Conservation (phyloP, 2,329 filamentous ascomycete genomes). For the Pseudogymnoascus sp. region DNA sequence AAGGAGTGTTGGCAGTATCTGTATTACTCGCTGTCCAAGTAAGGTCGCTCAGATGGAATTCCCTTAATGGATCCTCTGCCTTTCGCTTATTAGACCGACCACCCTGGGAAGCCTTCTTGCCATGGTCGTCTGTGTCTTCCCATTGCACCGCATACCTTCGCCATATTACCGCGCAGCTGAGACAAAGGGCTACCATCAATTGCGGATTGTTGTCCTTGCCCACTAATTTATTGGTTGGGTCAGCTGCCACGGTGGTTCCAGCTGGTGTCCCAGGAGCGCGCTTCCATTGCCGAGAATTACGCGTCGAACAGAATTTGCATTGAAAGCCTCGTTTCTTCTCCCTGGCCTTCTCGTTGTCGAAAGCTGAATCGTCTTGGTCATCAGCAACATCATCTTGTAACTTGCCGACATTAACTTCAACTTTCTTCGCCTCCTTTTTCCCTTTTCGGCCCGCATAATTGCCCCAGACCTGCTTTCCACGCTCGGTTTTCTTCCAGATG, state of each 20-base stretch:
- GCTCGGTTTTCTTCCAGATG: slow-evolving; percentile 90
- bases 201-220: slow-evolving; percentile 68
- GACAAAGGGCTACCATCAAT: slow-evolving; percentile 74
- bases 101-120: slow-evolving; percentile 76
- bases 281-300: slow-evolving; percentile 80
- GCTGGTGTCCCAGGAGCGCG: slow-evolving; percentile 72
- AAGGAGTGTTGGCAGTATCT: slow-evolving; percentile 13
- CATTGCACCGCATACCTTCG: slow-evolving; percentile 92
- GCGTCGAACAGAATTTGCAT: slow-evolving; percentile 86
- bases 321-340: slow-evolving; percentile 75
- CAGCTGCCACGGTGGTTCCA: slow-evolving; percentile 58
- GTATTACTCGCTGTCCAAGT: slow-evolving; percentile 32
- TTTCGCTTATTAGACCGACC: slow-evolving; percentile 79
- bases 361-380: slow-evolving; percentile 88
- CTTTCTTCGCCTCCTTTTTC: slow-evolving; percentile 75
- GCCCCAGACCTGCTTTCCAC: slow-evolving; percentile 82
- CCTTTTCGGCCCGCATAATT: slow-evolving; percentile 80
- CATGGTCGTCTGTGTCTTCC: slow-evolving; percentile 86
- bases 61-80: slow-evolving; percentile 74
- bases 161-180: slow-evolving; percentile 88
- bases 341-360: slow-evolving; percentile 73
- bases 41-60: slow-evolving; percentile 54
- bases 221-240: slow-evolving; percentile 51
- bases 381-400: slow-evolving; percentile 88
- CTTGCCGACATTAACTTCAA: slow-evolving; percentile 62